Evolutionary conservation across 2,329 filamentous ascomycete genomes (phyloP).

Genomic region (Eutypa lata): DNA sequence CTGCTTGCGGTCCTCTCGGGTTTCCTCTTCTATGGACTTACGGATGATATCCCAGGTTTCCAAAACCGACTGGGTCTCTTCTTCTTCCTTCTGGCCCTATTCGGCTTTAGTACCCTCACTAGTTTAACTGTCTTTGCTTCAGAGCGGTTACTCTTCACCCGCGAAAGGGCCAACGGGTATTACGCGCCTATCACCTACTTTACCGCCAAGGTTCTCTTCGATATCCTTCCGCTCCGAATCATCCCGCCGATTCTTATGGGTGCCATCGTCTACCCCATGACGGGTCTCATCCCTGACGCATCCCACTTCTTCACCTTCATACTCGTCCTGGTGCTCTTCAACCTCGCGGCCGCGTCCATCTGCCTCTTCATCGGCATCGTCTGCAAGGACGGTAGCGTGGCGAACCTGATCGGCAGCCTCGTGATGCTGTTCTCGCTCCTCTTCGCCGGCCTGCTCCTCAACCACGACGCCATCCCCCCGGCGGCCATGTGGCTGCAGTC

Average conservation of each 20-base stretch:
- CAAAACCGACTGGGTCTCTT: conserved; percentile 96
- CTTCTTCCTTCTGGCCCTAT: conserved; percentile 93
- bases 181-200: conserved; percentile 95
- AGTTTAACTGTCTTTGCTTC: conserved; percentile 90
- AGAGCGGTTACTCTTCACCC: conserved; percentile 85
- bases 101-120: conserved; percentile 94
- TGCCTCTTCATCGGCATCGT: conserved; percentile 96
- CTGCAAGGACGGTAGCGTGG: conserved; percentile 86
- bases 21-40: conserved; percentile 93
- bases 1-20: conserved; percentile 90
- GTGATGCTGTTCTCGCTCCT: conserved; percentile 97
- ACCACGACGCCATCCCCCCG: conserved; percentile 86
- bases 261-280: conserved; percentile 97
- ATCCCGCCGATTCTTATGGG: conserved; percentile 95
- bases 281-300: conserved; percentile 78
- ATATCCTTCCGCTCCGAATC: conserved; percentile 90
- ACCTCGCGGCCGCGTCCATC: conserved; percentile 87
- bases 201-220: conserved; percentile 93
- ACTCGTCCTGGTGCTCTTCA: conserved; percentile 90
- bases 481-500: conserved; percentile 87
- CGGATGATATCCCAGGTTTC: conserved; percentile 94
- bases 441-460: conserved; percentile 90
- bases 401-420: conserved; percentile 87
- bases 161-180: conserved; percentile 94
- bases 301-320: conserved; percentile 88